phyloP scores from a whole-genome alignment of 2,329 filamentous ascomycete species.

The Immersiporthe knoxdaviesiana region DNA sequence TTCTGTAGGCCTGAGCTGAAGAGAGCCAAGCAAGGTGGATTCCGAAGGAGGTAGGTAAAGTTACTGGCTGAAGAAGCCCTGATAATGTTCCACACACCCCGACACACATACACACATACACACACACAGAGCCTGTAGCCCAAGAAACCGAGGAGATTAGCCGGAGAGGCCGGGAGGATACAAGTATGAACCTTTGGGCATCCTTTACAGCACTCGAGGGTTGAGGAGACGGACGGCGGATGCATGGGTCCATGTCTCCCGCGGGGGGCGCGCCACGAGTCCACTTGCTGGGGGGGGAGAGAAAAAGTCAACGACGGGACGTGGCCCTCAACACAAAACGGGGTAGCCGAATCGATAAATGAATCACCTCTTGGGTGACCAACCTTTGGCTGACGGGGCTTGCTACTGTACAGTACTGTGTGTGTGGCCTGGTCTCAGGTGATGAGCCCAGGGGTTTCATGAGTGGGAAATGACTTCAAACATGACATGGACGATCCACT shows the following conservation, averaged over 20 bases:
- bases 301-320: neutral
- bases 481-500: constrained; percentile 7
- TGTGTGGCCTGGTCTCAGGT: constrained; percentile 4
- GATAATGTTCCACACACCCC: too few species aligned
- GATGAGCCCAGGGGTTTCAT: constrained; percentile 7
- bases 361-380: neutral
- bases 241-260: constrained; percentile 7
- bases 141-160: constrained; percentile 7
- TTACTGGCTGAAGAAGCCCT: too few species aligned
- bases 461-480: constrained; percentile 11
- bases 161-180: neutral
- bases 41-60: neutral
- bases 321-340: neutral
- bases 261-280: neutral
- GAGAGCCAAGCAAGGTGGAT: neutral
- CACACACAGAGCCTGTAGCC: neutral
- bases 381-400: neutral
- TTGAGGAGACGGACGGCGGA: neutral
- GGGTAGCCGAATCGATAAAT: neutral
- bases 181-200: neutral
- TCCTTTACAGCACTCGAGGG: neutral
- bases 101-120: neutral
- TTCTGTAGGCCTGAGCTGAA: neutral
- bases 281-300: neutral
- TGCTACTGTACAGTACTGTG: neutral